Evolutionary conservation across 495 filamentous ascomycete genomes (phyloP).

Genomic region (Penicillium soppii): DNA sequence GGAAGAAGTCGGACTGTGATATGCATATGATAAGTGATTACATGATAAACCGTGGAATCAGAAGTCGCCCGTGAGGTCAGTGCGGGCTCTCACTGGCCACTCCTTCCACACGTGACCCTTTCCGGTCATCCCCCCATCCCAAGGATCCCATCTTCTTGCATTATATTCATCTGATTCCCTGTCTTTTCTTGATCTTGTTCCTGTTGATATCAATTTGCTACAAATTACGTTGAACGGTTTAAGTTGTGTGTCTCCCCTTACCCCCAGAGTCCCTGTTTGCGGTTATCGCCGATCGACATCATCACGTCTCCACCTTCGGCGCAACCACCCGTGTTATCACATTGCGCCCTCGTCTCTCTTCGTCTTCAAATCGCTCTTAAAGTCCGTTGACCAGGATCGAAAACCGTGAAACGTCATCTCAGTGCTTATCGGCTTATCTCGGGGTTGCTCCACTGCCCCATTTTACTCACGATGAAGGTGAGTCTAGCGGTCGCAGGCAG

Average conservation of each 20-base stretch:
- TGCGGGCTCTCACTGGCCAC: constrained; percentile 44
- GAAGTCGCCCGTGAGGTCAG: constrained; percentile 42
- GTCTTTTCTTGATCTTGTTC: no score
- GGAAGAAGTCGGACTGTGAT: constrained; percentile 29
- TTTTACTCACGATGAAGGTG: constrained; percentile 28
- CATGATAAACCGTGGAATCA: constrained; percentile 19
- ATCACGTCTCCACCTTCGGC: constrained; percentile 22
- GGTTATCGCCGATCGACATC: constrained; percentile 25
- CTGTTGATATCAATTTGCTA: background rate
- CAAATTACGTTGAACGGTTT: background rate
- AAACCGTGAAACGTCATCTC: constrained; percentile 3
- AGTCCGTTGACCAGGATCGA: background rate
- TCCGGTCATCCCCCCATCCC: constrained; percentile 11
- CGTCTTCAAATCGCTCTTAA: background rate
- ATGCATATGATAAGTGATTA: no score
- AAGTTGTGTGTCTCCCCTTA: constrained; percentile 4
- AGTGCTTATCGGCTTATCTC: constrained; percentile 5
- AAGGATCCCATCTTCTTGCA: background rate
- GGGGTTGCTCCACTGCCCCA: constrained; percentile 3
- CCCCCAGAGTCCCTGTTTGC: constrained; percentile 18
- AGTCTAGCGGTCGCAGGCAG: constrained; percentile 3
- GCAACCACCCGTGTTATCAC: constrained; percentile 21
- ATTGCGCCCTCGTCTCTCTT: constrained; percentile 1
- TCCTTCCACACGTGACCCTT: constrained; percentile 35
- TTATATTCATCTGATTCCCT: background rate